Conservation (phyloP, 495 filamentous ascomycete species). For the Hyaloscypha bicolor region DNA sequence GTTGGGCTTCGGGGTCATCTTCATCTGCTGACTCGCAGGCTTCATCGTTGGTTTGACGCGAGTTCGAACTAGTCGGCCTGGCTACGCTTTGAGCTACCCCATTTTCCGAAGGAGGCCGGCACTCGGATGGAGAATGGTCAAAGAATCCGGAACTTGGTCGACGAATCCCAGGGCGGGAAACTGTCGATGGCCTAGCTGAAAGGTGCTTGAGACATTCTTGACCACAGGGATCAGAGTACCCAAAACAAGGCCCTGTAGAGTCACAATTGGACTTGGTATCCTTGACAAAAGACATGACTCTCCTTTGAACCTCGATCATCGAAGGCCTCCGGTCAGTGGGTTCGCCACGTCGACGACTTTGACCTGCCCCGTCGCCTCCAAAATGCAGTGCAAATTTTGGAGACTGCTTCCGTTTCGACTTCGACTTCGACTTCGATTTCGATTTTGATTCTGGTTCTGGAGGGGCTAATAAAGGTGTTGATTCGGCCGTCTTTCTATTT, state of each 20-base stretch:
- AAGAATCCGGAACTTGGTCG: slow-evolving; percentile 13
- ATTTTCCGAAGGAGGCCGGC: slow-evolving; percentile 10
- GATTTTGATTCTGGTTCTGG: slow-evolving; percentile 13
- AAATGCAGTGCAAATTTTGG: neutral
- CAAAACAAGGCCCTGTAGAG: slow-evolving; percentile 75
- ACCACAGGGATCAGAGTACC: slow-evolving; percentile 83
- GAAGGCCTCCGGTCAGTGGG: slow-evolving; percentile 44
- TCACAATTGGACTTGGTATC: slow-evolving; percentile 72
- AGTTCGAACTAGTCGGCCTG: neutral
- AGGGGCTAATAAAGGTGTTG: slow-evolving; percentile 39
- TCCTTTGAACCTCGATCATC: slow-evolving; percentile 45
- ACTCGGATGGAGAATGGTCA: slow-evolving; percentile 27
- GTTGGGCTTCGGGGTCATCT: slow-evolving; percentile 51
- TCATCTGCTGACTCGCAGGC: slow-evolving; percentile 15
- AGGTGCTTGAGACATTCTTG: slow-evolving; percentile 66
- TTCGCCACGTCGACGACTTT: slow-evolving; percentile 13
- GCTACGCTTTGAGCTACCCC: slow-evolving; percentile 1
- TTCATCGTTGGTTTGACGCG: slow-evolving; percentile 4
- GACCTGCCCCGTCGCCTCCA: slow-evolving; percentile 16
- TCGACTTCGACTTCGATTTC: neutral
- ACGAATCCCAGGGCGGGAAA: slow-evolving; percentile 18
- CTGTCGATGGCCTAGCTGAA: slow-evolving; percentile 1
- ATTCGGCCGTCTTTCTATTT: slow-evolving; percentile 37
- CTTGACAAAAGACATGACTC: slow-evolving; percentile 65
- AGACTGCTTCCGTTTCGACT: neutral